These are phyloP conservation scores for Trichoderma polysporum DNA, from an alignment of 2,329 filamentous ascomycete species.

Conservation along the genomic window DNA sequence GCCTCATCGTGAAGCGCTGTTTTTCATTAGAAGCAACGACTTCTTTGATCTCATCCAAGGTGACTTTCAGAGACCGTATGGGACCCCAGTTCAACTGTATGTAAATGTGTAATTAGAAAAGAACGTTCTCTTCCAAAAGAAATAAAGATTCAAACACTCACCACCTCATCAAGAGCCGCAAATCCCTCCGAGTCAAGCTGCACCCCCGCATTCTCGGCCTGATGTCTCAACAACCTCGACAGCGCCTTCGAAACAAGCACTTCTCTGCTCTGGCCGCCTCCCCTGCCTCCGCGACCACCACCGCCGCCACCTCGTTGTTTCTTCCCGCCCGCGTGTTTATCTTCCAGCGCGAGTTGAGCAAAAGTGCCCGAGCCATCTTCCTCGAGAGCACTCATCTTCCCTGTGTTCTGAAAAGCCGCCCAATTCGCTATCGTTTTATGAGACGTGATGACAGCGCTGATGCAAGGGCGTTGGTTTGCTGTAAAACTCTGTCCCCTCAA, in stretches of 20 bases:
- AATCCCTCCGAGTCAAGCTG: slow-evolving; percentile 59
- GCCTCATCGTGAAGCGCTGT: slow-evolving; percentile 81
- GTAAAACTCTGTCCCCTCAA: not conserved
- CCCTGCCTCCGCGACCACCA: slow-evolving; percentile 32
- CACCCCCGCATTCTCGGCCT: slow-evolving; percentile 57
- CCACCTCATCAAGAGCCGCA: slow-evolving; percentile 57
- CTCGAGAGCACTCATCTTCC: slow-evolving; percentile 5
- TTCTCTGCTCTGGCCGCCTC: slow-evolving; percentile 41
- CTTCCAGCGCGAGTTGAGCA: slow-evolving; percentile 28
- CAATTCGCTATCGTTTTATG: not conserved
- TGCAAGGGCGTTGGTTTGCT: not conserved
- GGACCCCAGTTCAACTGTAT: slow-evolving; percentile 53
- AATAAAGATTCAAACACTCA: slow-evolving; percentile 40
- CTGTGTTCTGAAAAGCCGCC: not conserved
- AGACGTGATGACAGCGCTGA: not conserved
- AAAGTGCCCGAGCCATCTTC: slow-evolving; percentile 5
- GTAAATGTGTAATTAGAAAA: not conserved
- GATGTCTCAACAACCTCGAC: slow-evolving; percentile 55
- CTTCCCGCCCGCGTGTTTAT: slow-evolving; percentile 24
- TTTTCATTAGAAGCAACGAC: slow-evolving; percentile 79
- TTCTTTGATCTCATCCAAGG: slow-evolving; percentile 68
- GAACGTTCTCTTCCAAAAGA: not conserved
- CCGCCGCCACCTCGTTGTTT: slow-evolving; percentile 32
- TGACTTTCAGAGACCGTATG: slow-evolving; percentile 68
- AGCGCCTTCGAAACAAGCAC: slow-evolving; percentile 54